These are phyloP conservation scores for Earliella scabrosa DNA, from an alignment of 1,284 basidiomycete genomes.

Conservation along the genomic window DNA sequence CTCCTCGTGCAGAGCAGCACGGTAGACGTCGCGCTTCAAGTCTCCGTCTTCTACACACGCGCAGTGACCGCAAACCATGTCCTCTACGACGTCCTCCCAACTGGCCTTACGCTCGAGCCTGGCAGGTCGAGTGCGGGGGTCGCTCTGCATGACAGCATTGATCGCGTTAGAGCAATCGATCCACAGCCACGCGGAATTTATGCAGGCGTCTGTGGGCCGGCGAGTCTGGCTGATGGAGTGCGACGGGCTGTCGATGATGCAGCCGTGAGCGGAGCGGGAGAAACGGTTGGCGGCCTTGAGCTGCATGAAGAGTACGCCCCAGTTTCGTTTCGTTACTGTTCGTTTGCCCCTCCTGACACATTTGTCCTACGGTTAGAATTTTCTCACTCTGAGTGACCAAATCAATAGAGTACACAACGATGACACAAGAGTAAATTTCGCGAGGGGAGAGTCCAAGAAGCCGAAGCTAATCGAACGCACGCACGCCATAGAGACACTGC, in stretches of 20 bases:
- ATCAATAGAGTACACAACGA: no score
- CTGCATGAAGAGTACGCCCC: constrained; percentile 64
- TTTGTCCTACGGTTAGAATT: no score
- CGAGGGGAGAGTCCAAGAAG: no score
- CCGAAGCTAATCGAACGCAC: no score
- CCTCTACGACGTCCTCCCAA: constrained; percentile 39
- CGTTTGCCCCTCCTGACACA: no score
- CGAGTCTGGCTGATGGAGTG: constrained; percentile 57
- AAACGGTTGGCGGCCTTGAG: constrained; percentile 74
- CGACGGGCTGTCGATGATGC: constrained; percentile 51
- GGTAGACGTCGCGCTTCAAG: constrained; percentile 41
- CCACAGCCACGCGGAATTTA: constrained; percentile 56
- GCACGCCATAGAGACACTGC: no score
- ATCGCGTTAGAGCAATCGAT: constrained; percentile 41
- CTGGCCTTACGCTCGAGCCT: constrained; percentile 48
- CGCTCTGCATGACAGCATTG: constrained; percentile 52
- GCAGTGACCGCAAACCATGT: constrained; percentile 40
- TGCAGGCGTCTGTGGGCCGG: constrained; percentile 71
- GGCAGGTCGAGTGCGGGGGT: constrained; percentile 52
- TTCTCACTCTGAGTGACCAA: no score
- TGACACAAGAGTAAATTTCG: no score
- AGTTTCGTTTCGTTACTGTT: no score
- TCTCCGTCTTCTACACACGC: constrained; percentile 71
- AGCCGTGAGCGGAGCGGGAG: constrained; percentile 45
- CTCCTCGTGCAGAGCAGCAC: constrained; percentile 49